Conservation (phyloP, 805 yeast species). For the Priceomyces castillae region DNA sequence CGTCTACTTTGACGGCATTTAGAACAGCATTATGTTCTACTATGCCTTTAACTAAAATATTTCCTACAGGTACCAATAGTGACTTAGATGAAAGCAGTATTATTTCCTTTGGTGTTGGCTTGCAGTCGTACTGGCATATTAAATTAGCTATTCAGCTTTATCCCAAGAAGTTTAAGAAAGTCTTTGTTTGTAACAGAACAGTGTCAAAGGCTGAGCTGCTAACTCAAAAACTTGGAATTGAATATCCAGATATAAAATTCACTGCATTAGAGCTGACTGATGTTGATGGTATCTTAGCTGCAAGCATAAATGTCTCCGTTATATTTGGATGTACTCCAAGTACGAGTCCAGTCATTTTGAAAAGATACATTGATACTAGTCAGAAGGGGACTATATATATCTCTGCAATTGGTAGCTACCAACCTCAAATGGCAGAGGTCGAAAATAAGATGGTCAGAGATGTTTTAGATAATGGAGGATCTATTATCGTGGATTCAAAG, state of each 20-base stretch:
- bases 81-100: conserved; percentile 22
- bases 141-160: conserved; percentile 42
- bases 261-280: conserved; percentile 15
- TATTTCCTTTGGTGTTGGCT: conserved; percentile 58
- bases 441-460: conserved; percentile 41
- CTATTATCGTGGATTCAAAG: conserved; percentile 58
- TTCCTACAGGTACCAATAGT: conserved; percentile 19
- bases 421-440: conserved; percentile 65
- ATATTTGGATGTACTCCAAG: conserved; percentile 64
- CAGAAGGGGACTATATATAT: conserved; percentile 35
- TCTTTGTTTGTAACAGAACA: conserved; percentile 48
- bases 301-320: conserved; percentile 40
- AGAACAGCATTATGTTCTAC: conserved; percentile 62
- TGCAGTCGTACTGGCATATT: conserved; percentile 65
- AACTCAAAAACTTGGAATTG: conserved; percentile 18
- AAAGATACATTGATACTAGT: conserved; percentile 29
- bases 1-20: conserved; percentile 59
- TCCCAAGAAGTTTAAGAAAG: conserved; percentile 31
- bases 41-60: conserved; percentile 40
- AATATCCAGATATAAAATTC: conserved; percentile 27
- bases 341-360: conserved; percentile 44
- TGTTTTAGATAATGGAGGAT: conserved; percentile 32
- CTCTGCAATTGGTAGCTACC: conserved; percentile 63
- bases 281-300: conserved; percentile 13
- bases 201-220: conserved; percentile 37